Conservation (phyloP, 352 stramenopile species). For the Phytophthora macrochlamydospora region DNA sequence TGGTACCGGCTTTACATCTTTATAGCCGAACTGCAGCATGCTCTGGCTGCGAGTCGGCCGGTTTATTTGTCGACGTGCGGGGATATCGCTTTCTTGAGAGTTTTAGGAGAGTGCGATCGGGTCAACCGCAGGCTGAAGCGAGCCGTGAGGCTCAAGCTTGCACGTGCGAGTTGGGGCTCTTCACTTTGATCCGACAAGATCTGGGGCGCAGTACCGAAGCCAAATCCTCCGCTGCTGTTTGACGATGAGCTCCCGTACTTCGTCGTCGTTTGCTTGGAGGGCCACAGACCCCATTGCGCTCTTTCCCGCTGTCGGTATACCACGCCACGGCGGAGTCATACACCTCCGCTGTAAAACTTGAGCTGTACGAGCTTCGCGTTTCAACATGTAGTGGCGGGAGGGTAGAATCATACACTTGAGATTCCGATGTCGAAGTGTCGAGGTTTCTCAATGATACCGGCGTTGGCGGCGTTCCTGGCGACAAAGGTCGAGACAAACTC, state of each 20-base stretch:
- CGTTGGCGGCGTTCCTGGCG: slow-evolving; percentile 1
- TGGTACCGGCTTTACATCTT: neutral
- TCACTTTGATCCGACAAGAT: neutral
- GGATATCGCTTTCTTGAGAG: slow-evolving; percentile 8
- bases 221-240: slow-evolving; percentile 20
- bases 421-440: slow-evolving; percentile 1
- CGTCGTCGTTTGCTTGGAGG: slow-evolving; percentile 21
- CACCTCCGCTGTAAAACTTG: neutral
- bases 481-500: slow-evolving; percentile 5
- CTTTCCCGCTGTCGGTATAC: slow-evolving; percentile 4
- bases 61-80: slow-evolving; percentile 3
- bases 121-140: slow-evolving; percentile 27
- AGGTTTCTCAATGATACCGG: slow-evolving; percentile 2
- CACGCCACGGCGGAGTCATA: slow-evolving; percentile 2
- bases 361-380: slow-evolving; percentile 9
- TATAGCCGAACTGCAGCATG: slow-evolving; percentile 13
- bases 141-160: slow-evolving; percentile 14
- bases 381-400: neutral
- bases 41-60: slow-evolving; percentile 12
- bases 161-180: slow-evolving; percentile 7
- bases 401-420: neutral
- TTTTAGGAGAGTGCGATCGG: slow-evolving; percentile 16
- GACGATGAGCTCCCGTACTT: slow-evolving; percentile 15
- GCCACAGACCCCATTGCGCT: neutral
- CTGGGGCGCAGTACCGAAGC: slow-evolving; percentile 3